Evolutionary conservation across 1,284 basidiomycete genomes (phyloP).

Genomic region (Puccinia coronata): DNA sequence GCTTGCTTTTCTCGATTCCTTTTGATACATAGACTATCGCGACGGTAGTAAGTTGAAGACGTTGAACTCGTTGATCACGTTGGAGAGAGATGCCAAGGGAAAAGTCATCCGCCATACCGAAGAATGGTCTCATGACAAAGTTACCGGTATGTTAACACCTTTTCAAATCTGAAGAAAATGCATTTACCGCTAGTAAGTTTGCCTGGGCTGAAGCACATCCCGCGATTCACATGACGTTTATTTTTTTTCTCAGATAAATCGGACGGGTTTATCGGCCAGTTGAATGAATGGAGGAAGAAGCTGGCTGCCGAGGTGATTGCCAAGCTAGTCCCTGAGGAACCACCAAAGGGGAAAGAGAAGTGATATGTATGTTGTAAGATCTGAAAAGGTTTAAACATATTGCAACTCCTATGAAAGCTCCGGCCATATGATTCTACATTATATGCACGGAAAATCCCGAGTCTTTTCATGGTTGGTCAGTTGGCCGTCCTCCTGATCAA

Average conservation of each 20-base stretch:
- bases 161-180: neutral
- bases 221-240: too few relatives aligned
- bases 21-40: constrained; percentile 24
- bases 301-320: constrained; percentile 44
- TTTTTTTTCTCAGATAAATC: constrained; percentile 38
- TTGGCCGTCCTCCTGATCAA: too few relatives aligned
- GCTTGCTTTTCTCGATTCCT: neutral
- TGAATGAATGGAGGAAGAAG: constrained; percentile 52
- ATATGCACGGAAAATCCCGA: too few relatives aligned
- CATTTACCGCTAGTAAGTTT: too few relatives aligned
- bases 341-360: constrained; percentile 31
- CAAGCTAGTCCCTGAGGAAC: constrained; percentile 45
- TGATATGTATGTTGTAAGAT: too few relatives aligned
- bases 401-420: too few relatives aligned
- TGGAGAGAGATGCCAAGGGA: constrained; percentile 48
- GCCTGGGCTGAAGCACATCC: neutral
- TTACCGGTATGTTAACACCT: constrained; percentile 36
- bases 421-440: too few relatives aligned
- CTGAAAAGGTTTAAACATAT: too few relatives aligned
- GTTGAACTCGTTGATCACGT: constrained; percentile 49
- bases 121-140: constrained; percentile 51
- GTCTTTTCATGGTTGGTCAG: too few relatives aligned
- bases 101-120: constrained; percentile 50
- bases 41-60: constrained; percentile 50
- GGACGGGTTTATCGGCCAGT: constrained; percentile 50